These are phyloP conservation scores for Globomyces sp. DNA, from an alignment of 371 early-diverging fungal species.

Conservation along the genomic window DNA sequence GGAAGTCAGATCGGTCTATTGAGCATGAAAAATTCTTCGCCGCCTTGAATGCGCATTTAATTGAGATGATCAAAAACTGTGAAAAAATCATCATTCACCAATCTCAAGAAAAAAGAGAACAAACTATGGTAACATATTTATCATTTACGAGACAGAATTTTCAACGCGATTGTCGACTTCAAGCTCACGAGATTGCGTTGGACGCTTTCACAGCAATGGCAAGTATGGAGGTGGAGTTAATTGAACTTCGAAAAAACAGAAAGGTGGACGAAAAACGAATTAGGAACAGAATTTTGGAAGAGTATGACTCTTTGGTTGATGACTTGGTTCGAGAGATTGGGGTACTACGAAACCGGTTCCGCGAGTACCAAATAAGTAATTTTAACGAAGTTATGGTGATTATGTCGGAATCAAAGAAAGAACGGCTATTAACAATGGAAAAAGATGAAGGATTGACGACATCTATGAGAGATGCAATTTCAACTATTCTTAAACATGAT, in stretches of 20 bases:
- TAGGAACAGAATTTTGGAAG: slow-evolving; percentile 45
- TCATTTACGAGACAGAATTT: slow-evolving; percentile 23
- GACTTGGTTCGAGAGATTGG: slow-evolving; percentile 54
- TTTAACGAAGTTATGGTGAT: slow-evolving; percentile 50
- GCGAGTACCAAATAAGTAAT: slow-evolving; percentile 51
- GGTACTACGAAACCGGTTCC: slow-evolving; percentile 48
- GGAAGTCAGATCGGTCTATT: slow-evolving; percentile 34
- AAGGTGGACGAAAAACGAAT: slow-evolving; percentile 48
- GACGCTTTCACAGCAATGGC: slow-evolving; percentile 43
- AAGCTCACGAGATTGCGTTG: slow-evolving; percentile 30
- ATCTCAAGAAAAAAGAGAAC: slow-evolving; percentile 42
- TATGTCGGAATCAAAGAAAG: slow-evolving; percentile 54
- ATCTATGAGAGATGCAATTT: slow-evolving; percentile 32
- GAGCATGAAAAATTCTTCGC: slow-evolving; percentile 47
- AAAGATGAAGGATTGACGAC: slow-evolving; percentile 40
- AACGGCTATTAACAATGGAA: slow-evolving; percentile 41
- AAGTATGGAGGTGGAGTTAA: slow-evolving; percentile 42
- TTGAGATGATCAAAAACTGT: slow-evolving; percentile 34
- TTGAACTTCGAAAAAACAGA: slow-evolving; percentile 44
- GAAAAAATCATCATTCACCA: slow-evolving; percentile 38
- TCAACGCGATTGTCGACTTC: slow-evolving; percentile 45
- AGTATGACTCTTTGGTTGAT: slow-evolving; percentile 53
- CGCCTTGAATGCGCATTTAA: slow-evolving; percentile 33
- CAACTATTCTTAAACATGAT: slow-evolving; percentile 43
- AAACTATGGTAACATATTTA: slow-evolving; percentile 32